A percentile compares a stretch with the other conserved stretches of the same genome.
phyloP scores from a whole-genome alignment of 352 stramenopile species.

The Phytophthora ohioensis region DNA sequence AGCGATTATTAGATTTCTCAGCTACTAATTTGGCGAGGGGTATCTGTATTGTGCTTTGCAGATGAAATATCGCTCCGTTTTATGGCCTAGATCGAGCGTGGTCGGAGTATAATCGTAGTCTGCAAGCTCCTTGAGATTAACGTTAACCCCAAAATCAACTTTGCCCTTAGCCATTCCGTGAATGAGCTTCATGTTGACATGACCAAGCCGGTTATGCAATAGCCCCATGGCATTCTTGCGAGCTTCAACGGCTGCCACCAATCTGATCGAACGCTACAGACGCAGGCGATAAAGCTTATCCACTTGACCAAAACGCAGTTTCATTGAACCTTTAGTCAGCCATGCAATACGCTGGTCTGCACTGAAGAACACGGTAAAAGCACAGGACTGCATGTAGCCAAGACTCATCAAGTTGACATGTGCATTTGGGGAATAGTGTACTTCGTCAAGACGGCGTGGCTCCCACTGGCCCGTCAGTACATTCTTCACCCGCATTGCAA shows the following conservation, averaged over 20 bases:
- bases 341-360: conserved; percentile 7
- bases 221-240: conserved; percentile 18
- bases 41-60: too few species aligned
- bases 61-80: too few species aligned
- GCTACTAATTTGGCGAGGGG: too few species aligned
- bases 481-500: conserved; percentile 9
- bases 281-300: conserved; percentile 29
- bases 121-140: conserved; percentile 11
- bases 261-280: not conserved
- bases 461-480: conserved; percentile 8
- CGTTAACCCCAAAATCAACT: conserved; percentile 25
- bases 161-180: not conserved
- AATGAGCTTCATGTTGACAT: conserved; percentile 22
- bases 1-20: too few species aligned
- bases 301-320: conserved; percentile 17
- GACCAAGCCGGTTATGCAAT: conserved; percentile 18
- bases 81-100: too few species aligned
- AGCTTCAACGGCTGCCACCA: conserved; percentile 1
- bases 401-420: conserved; percentile 19
- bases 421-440: conserved; percentile 19
- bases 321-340: conserved; percentile 1
- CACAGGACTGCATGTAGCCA: conserved; percentile 16
- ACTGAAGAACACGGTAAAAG: conserved; percentile 15
- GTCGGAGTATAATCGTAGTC: conserved; percentile 19
- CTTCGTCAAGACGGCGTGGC: conserved; percentile 20